phyloP scores from a whole-genome alignment of 805 yeast genomes.

The Zygosaccharomyces kombuchaensis region DNA sequence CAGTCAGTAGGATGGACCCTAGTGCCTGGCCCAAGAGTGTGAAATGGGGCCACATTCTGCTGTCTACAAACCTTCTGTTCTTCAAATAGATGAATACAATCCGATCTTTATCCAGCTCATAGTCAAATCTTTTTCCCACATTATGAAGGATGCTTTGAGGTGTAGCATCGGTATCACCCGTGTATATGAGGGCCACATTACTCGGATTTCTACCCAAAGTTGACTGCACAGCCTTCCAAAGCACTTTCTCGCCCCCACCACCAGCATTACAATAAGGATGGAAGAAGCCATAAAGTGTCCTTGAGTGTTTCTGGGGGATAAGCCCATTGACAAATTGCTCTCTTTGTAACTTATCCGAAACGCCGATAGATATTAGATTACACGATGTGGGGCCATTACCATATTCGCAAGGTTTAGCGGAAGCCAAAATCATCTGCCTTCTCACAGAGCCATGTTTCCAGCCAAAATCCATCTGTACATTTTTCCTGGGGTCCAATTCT shows the following conservation, averaged over 20 bases:
- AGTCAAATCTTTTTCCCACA: constrained; percentile 53
- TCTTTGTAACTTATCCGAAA: constrained; percentile 13
- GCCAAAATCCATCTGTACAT: constrained; percentile 18
- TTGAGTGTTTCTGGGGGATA: constrained; percentile 12
- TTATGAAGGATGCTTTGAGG: constrained; percentile 48
- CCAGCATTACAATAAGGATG: constrained; percentile 96
- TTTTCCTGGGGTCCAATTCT: constrained; percentile 13
- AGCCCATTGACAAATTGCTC: constrained; percentile 12
- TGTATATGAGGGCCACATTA: constrained; percentile 65
- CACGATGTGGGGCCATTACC: constrained; percentile 13
- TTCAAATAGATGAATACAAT: constrained; percentile 60
- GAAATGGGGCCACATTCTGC: constrained; percentile 67
- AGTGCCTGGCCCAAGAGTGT: constrained; percentile 85
- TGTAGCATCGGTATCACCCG: constrained; percentile 54
- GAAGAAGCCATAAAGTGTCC: constrained; percentile 70
- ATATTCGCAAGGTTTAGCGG: constrained; percentile 31
- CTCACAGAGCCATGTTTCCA: constrained; percentile 35
- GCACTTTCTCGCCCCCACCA: constrained; percentile 96
- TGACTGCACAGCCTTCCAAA: constrained; percentile 87
- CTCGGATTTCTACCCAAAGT: constrained; percentile 49
- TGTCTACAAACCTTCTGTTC: constrained; percentile 59
- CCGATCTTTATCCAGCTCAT: constrained; percentile 47
- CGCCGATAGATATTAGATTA: constrained; percentile 13
- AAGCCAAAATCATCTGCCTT: constrained; percentile 36
- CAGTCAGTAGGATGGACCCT: constrained; percentile 65